Base-by-base conservation (phyloP, 2,329 filamentous ascomycete genomes). In the Sporothrix inflata region DNA sequence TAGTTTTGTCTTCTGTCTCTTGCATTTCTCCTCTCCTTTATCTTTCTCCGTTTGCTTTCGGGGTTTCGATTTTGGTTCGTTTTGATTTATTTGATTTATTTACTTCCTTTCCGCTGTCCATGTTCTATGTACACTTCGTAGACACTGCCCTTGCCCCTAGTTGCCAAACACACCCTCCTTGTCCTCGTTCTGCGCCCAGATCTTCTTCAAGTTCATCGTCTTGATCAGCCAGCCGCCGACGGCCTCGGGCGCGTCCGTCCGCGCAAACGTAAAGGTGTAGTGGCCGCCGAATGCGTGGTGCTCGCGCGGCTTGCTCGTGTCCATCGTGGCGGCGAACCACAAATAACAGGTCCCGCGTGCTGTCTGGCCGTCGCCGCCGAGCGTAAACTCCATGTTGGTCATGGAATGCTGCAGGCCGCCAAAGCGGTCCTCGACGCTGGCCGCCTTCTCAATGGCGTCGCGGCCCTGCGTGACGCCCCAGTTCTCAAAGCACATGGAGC, bases 111-210 rank as follows among this genome's bases (percentile, higher is more conserved):
- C 19, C 9, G 47, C 47, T n/a, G 21, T 34, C 30, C 30, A 3
- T 34, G 3, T 6, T 6, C 47, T 27, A 55, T 55, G 9, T 60
- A 60, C 55, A 60, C 27, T 38, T 45, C 42, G 42, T 45, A 45
- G 42, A 12, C 16, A 16, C 7, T 38, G 1, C 19, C 55, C 27
- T 21, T 57, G 24, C 16, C 4, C 4, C 30, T 61, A 61, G 12
- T n/a, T n/a, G 16, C 57, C 19, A 42, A 65, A 65, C 8, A 65
- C 60, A 27, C 60, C 60, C 38, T 65, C 60, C 38, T 38, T 65
- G 40, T 65, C 60, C 60, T 65, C 60, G n/a, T 65, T 65, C 60
- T 65, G 40, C 19, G 60, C 60, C 60, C 60, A 65, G 7, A 65
- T 45, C 60, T 65, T 65, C 38, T 45, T 42, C 8, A 65, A n/a